Base-by-base conservation (phyloP, 2,329 filamentous ascomycete genomes). In the Tolypocladium ovalisporum region DNA sequence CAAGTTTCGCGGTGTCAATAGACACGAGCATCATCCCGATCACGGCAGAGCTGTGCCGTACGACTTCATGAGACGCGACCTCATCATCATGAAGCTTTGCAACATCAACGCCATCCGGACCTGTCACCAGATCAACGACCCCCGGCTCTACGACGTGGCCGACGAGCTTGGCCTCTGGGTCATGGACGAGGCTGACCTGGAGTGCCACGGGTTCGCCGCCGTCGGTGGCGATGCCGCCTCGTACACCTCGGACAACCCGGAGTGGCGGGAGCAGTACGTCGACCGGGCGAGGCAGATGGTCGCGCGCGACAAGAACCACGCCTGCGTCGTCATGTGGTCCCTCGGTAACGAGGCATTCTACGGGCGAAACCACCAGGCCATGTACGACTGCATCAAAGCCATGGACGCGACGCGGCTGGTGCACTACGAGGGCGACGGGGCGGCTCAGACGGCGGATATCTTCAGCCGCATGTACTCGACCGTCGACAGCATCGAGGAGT, bases 271-370 rank as follows among this genome's bases (percentile, higher is more conserved):
- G 1, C 83, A 85, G 0, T 89, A 90, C 62, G 71, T 89, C 2
- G 86, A 89, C 65, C 79, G 87, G 1, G 83, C 83, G 4, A 71
- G 76, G 34, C 84, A 88, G 59, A 74, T 89, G 61, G 82, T 89
- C 0, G 75, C 81, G 62, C 76, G 87, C 13, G 75, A 77, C 60
- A 77, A 75, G 62, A 79, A 89, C 55, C 83, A 88, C 61, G 73
- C 85, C 0, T 86, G 77, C 7, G 73, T 90, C 3, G 80, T 89
- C 51, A 80, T 89, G 55, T 90, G 87, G 87, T 86, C 82, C 22
- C 73, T 90, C 0, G 87, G 87, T 0, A 90, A 89, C 58, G 86
- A 89, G 65, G 78, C 85, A 0, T 89, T 87, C 63, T 88, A 87
- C 58, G 87, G 87, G 0, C 72, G 73, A 1, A 89, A 89, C 59